phyloP scores from a whole-genome alignment of 805 yeast species.

The Starmerella etchellsii region DNA sequence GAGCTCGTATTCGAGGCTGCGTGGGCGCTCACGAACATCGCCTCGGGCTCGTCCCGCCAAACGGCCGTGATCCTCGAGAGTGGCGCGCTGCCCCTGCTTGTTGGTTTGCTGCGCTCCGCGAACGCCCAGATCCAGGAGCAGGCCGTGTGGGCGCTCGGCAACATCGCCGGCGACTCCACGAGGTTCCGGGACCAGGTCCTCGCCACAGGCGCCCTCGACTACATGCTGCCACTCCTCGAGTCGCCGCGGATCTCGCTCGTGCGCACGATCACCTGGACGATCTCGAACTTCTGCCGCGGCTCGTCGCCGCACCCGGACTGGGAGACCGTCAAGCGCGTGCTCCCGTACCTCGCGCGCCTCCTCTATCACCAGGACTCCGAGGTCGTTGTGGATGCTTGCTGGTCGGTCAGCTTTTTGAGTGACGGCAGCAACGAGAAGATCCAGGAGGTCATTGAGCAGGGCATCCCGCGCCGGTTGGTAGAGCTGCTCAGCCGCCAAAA shows the following conservation, averaged over 20 bases:
- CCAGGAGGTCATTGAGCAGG: constrained; percentile 91
- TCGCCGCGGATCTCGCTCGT: constrained; percentile 72
- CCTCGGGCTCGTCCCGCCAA: constrained; percentile 83
- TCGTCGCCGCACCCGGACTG: constrained; percentile 94
- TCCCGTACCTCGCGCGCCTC: constrained; percentile 83
- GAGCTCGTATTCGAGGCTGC: constrained; percentile 94
- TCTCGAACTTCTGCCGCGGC: constrained; percentile 93
- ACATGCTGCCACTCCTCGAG: constrained; percentile 66
- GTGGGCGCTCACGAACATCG: constrained; percentile 98
- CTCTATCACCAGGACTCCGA: constrained; percentile 85
- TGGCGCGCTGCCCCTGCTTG: constrained; percentile 88
- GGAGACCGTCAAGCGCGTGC: constrained; percentile 69
- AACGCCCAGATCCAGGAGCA: constrained; percentile 92
- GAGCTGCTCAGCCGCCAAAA: constrained; percentile 78
- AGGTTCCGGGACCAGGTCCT: constrained; percentile 81
- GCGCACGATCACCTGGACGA: constrained; percentile 96
- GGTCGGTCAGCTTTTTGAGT: constrained; percentile 92
- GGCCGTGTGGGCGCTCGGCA: constrained; percentile 98
- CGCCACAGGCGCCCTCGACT: constrained; percentile 74
- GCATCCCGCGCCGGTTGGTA: constrained; percentile 87
- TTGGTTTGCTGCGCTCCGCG: constrained; percentile 62
- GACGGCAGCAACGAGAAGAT: constrained; percentile 90
- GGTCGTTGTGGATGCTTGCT: constrained; percentile 91
- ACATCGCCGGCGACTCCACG: constrained; percentile 95
- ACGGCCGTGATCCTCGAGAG: constrained; percentile 83